phyloP scores from a whole-genome alignment of 768 basidiomycete species.

The Fibroporia radiculosa region DNA sequence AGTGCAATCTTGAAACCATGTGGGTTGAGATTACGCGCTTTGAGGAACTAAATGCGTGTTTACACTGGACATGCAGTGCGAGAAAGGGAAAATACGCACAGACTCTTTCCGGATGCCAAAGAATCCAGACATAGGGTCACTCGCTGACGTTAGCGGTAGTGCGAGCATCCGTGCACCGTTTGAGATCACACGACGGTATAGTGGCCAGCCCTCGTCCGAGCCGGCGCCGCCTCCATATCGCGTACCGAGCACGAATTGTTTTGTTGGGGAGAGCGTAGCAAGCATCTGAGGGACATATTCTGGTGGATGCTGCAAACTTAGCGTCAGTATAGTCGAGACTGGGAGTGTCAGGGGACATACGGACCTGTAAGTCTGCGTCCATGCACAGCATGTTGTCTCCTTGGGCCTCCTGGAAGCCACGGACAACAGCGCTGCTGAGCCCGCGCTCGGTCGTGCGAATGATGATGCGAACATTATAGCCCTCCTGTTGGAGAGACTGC shows the following conservation, averaged over 20 bases:
- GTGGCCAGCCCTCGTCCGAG: slow-evolving; percentile 24
- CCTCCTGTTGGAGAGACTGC: slow-evolving; percentile 19
- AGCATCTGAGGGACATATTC: slow-evolving; percentile 23
- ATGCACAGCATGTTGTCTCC: slow-evolving; percentile 25
- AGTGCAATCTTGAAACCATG: slow-evolving; percentile 25
- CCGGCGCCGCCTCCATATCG: slow-evolving; percentile 20
- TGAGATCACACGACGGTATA: slow-evolving; percentile 24
- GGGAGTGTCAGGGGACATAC: slow-evolving; percentile 1
- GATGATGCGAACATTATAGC: slow-evolving; percentile 24
- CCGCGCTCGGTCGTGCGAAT: slow-evolving; percentile 23
- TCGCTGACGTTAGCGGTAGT: slow-evolving; percentile 21
- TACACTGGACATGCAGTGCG: neutral
- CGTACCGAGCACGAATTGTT: slow-evolving; percentile 22
- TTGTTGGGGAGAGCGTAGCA: slow-evolving; percentile 15
- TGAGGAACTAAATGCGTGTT: slow-evolving; percentile 19
- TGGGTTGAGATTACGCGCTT: slow-evolving; percentile 20
- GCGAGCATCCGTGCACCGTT: slow-evolving; percentile 22
- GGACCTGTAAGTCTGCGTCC: slow-evolving; percentile 24
- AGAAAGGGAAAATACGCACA: slow-evolving; percentile 8
- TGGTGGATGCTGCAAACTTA: slow-evolving; percentile 18
- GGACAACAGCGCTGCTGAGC: slow-evolving; percentile 22
- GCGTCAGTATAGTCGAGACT: neutral
- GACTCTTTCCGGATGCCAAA: slow-evolving; percentile 23
- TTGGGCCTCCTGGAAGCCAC: slow-evolving; percentile 22
- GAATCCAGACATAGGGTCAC: slow-evolving; percentile 26